These are phyloP conservation scores for Spizellomyces punctatus DNA, from an alignment of 192 early-diverging fungal species.

Conservation along the genomic window DNA sequence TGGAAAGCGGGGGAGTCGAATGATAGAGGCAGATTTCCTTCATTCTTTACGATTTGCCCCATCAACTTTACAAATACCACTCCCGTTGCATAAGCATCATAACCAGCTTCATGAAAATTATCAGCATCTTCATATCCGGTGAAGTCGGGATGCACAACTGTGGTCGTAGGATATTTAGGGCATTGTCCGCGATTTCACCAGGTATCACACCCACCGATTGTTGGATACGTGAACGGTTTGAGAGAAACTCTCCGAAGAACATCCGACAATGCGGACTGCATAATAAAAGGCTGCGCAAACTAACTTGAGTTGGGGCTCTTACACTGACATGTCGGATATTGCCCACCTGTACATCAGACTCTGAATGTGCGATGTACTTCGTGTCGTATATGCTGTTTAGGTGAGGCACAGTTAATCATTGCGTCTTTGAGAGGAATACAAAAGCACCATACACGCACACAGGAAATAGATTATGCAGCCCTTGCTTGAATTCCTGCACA, in stretches of 20 bases:
- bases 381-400: slow-evolving; percentile 72
- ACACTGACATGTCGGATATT: no score
- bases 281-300: slow-evolving; percentile 34
- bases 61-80: slow-evolving; percentile 71
- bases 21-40: slow-evolving; percentile 4
- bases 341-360: no score
- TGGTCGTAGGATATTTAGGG: not conserved
- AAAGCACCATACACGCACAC: slow-evolving; percentile 42
- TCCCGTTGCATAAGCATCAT: slow-evolving; percentile 90
- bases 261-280: slow-evolving; percentile 43
- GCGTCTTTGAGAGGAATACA: no score
- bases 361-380: slow-evolving; percentile 64
- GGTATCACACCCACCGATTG: slow-evolving; percentile 48
- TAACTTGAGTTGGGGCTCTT: slow-evolving; percentile 19
- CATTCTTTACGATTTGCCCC: not conserved
- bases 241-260: slow-evolving; percentile 41
- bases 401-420: not conserved
- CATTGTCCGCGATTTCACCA: not conserved
- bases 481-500: slow-evolving; percentile 69
- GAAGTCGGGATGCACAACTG: slow-evolving; percentile 44
- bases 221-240: slow-evolving; percentile 51
- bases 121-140: slow-evolving; percentile 28
- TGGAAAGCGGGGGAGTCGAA: not conserved
- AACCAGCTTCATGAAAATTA: slow-evolving; percentile 87
- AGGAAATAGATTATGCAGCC: slow-evolving; percentile 59